Base-by-base conservation (phyloP, 1,284 basidiomycete genomes). In the Rhodotorula sp. region DNA sequence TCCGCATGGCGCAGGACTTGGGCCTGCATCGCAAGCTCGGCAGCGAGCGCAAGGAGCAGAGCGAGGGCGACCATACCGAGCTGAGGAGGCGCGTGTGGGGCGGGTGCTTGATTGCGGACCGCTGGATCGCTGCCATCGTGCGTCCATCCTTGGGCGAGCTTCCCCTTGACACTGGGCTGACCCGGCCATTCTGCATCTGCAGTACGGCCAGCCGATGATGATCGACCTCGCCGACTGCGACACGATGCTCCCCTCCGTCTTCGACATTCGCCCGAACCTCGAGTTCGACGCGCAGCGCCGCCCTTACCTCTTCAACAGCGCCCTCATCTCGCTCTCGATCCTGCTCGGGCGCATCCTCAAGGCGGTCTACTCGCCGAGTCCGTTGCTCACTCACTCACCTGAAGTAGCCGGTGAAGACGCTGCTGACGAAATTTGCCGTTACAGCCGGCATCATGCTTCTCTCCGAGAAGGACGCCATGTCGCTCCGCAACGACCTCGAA, bases 161-260 rank as follows among this genome's bases (percentile, higher is more conserved):
- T 25, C 3, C 14, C 4, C 25, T 52, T 56, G 1, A 21, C 2
- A 10, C 25, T 44, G 41, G 21, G 25, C 44, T 52, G 21, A 61
- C 25, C n/a, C n/a, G n/a, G n/a, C n/a, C n/a, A n/a, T n/a, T 10
- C 4, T 16, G 19, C 80, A n/a, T n/a, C 82, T 90, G 55, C 88
- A 90, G 50, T 93, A 90, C 78, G 91, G 91, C 1, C 90, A 91
- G 77, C 91, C 94, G 4, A 90, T 89, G 80, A 90, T 94, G 88
- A 93, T 97, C 75, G 92, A 96, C 80, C 87, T 97, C 5, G 88
- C 90, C 75, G 94, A 97, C 81, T 97, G 94, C 81, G 94, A 97
- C 81, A 90, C 91, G 19, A 88, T 93, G 56, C 83, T 96, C 49
- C 93, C 92, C 21, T 77, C 76, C 19, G 7, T 91, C 85, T 76